Conservation (phyloP, 306 rosid genomes). For the Dalbergia oliveri region DNA sequence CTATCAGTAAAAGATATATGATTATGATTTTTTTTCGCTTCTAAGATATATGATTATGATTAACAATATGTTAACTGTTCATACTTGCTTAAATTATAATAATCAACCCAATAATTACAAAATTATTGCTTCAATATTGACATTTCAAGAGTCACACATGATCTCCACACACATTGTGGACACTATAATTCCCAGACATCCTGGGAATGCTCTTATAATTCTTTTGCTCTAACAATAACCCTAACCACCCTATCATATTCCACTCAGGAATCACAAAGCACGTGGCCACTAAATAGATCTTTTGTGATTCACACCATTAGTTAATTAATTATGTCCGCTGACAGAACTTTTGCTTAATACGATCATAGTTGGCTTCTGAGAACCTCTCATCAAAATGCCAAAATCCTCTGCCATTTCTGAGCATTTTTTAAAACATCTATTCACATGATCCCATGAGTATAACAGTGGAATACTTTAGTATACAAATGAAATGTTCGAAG, state of each 20-base stretch:
- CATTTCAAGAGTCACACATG: slow-evolving; percentile 54
- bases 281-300: slow-evolving; percentile 65
- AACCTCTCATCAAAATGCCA: slow-evolving; percentile 61
- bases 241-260: slow-evolving; percentile 46
- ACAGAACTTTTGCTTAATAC: slow-evolving; percentile 24
- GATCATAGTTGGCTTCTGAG: slow-evolving; percentile 54
- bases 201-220: slow-evolving; percentile 41
- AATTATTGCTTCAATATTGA: slow-evolving; percentile 7
- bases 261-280: slow-evolving; percentile 51
- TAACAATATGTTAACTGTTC: too few species aligned
- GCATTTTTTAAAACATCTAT: slow-evolving; percentile 29
- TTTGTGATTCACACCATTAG: slow-evolving; percentile 35
- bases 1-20: too few species aligned
- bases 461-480: slow-evolving; percentile 44
- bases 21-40: too few species aligned
- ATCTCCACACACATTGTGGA: slow-evolving; percentile 33
- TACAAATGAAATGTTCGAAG: slow-evolving; percentile 37
- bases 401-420: slow-evolving; percentile 46
- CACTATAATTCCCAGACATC: slow-evolving; percentile 44
- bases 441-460: slow-evolving; percentile 64
- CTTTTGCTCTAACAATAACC: slow-evolving; percentile 18
- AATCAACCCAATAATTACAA: slow-evolving; percentile 16
- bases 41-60: too few species aligned
- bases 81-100: not conserved
- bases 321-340: slow-evolving; percentile 43